Conservation (phyloP, 2,329 filamentous ascomycete genomes). For the Domatiomyces catenatus region DNA sequence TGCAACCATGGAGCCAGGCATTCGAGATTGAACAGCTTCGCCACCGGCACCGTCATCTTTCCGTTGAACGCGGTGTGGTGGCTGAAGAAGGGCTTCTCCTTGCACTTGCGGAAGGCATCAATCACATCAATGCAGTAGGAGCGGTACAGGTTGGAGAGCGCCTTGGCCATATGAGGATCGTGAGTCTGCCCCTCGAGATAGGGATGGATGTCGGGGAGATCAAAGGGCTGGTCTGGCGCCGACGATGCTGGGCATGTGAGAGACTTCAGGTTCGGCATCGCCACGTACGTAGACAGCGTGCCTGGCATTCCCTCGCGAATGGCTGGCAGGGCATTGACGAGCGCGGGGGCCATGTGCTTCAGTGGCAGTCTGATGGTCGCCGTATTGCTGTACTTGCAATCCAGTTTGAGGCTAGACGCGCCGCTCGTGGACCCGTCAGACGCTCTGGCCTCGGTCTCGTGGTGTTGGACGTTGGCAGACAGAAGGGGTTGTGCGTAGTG, state of each 20-base stretch:
- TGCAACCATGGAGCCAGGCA: constrained; percentile 83
- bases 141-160: constrained; percentile 72
- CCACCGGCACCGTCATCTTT: constrained; percentile 88
- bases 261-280: constrained; percentile 14
- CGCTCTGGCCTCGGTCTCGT: background rate
- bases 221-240: constrained; percentile 53
- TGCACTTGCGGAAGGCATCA: constrained; percentile 89
- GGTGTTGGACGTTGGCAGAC: background rate
- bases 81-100: constrained; percentile 91
- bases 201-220: constrained; percentile 69
- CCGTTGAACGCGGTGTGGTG: constrained; percentile 91
- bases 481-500: constrained; percentile 18
- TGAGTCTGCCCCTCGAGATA: constrained; percentile 54
- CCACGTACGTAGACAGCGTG: constrained; percentile 32
- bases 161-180: constrained; percentile 73
- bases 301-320: constrained; percentile 19
- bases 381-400: constrained; percentile 16
- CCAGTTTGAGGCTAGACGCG: constrained; percentile 2
- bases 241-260: constrained; percentile 37
- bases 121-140: constrained; percentile 92
- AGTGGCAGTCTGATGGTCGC: constrained; percentile 12
- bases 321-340: constrained; percentile 16
- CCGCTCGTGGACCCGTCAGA: background rate
- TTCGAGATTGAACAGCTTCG: constrained; percentile 73
- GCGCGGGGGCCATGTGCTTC: constrained; percentile 8